Evolutionary conservation across 129 eudicot species (phyloP).

Genomic region (Centrapalus pauciflorus): DNA sequence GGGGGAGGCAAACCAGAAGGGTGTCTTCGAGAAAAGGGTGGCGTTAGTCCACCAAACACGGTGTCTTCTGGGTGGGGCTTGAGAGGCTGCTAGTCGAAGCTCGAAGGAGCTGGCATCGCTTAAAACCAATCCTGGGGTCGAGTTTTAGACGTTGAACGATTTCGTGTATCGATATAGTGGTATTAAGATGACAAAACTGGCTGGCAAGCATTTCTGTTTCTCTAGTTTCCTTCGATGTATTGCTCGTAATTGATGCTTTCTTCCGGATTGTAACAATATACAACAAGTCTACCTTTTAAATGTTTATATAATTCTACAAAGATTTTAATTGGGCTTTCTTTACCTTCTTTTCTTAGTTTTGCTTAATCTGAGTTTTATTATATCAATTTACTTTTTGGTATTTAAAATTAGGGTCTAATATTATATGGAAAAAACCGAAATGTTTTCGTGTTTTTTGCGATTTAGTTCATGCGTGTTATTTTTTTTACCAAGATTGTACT

Average conservation of each 20-base stretch:
- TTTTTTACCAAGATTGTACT: too few species aligned
- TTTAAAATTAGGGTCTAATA: too few species aligned
- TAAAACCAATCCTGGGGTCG: not conserved
- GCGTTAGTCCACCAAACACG: conserved; percentile 15
- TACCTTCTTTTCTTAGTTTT: too few species aligned
- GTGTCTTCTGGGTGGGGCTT: not conserved
- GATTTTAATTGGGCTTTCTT: too few species aligned
- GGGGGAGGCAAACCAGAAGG: conserved; percentile 29
- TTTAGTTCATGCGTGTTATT: too few species aligned
- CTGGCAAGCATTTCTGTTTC: not conserved
- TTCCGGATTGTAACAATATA: too few species aligned
- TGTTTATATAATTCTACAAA: too few species aligned
- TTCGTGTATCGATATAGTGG: conserved; percentile 3
- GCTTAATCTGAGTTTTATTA: too few species aligned
- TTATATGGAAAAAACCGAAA: too few species aligned
- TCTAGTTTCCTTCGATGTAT: not conserved
- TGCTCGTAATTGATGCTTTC: not conserved
- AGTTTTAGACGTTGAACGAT: conserved; percentile 9
- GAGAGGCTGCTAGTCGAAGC: not conserved
- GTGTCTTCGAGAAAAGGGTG: conserved; percentile 32
- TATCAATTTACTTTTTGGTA: too few species aligned
- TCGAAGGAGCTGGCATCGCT: conserved; percentile 10
- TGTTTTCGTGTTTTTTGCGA: too few species aligned
- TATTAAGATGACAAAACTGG: not conserved
- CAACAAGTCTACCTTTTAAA: too few species aligned